These are phyloP conservation scores for Exophiala aquamarina DNA, from an alignment of 2,329 filamentous ascomycete species.

Conservation along the genomic window DNA sequence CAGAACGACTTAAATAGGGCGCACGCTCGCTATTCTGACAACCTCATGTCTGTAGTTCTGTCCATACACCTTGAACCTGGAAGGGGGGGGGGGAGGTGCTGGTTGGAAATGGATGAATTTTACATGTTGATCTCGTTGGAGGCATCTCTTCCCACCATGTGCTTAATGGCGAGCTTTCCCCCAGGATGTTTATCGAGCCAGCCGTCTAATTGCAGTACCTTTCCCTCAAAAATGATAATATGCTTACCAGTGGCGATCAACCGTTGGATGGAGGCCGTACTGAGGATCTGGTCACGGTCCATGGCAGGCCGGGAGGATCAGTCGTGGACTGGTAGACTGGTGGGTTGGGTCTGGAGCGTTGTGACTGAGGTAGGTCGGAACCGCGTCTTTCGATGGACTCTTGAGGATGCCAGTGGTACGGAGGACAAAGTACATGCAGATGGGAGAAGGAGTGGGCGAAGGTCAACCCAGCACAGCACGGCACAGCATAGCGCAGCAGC, in stretches of 20 bases:
- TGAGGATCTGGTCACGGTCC: constrained; percentile 6
- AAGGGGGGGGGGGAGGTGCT: too few relatives aligned
- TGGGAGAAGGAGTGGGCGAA: too few relatives aligned
- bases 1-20: background rate
- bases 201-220: constrained; percentile 55
- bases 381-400: too few relatives aligned
- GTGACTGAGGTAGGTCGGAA: too few relatives aligned
- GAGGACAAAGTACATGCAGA: too few relatives aligned
- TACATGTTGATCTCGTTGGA: constrained; percentile 62
- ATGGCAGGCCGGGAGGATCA: background rate
- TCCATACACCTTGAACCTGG: background rate
- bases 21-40: background rate
- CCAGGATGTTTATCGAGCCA: constrained; percentile 63
- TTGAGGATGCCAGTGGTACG: too few relatives aligned
- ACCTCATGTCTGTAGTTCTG: background rate
- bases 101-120: constrained; percentile 21
- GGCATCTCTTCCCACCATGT: constrained; percentile 62
- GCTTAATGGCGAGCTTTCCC: constrained; percentile 58
- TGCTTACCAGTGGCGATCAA: constrained; percentile 57
- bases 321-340: too few relatives aligned
- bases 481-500: too few relatives aligned
- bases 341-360: too few relatives aligned
- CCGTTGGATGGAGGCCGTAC: background rate
- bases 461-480: too few relatives aligned
- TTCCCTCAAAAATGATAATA: constrained; percentile 58